Evolutionary conservation across 305 asterid genomes (phyloP), one percentile per base, ranked within the genome.

Genomic region (Fraxinus baroniana): DNA sequence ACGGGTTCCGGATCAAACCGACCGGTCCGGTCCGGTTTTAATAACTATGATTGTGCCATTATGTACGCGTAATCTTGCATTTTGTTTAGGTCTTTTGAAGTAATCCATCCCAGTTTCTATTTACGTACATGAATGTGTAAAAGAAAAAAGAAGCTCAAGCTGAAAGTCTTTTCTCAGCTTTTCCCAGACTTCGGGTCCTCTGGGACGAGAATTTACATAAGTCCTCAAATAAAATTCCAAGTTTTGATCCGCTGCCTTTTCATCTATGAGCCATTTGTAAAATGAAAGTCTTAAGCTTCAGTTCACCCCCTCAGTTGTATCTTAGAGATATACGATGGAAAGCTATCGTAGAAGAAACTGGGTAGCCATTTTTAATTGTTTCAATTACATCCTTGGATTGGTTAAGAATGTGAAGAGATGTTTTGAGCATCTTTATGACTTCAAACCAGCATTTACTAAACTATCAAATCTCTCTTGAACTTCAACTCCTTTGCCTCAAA

Each of bases 391-490:
- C 92, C 80, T 86, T 92, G 28, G 92, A 83, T 88, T 89, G 93
- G 86, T 92, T 94, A 46, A 95, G 92, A 49, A 93, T 84, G 64
- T 88, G 94, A 13, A 98, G 97, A 80, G 87, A 79, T 28, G 2
- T 5, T 87, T 85, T 94, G 76, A 95, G 83, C 93, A 90, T 89
- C 70, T 80, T 52, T 22, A 87, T 36, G 36, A 80, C 95, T 64
- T 91, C 89, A 95, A 74, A 80, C 98, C 98, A 26, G 87, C 78
- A 13, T 87, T 77, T 52, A 92, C 89, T 71, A 91, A 86, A 85
- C 90, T 89, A 83, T 95, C 90, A 60, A 89, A 94, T 87, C 98
- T 91, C 84, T 92, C 94, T 77, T 91, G 94, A 74, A 94, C 94
- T 60, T 93, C 94, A 82, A 72, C 78, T 81, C 92, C 97, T 80